A percentile compares a stretch with the other conserved stretches of the same genome.
Evolutionary conservation across 2,329 filamentous ascomycete genomes (phyloP).

Genomic region (Monilinia aucupariae): DNA sequence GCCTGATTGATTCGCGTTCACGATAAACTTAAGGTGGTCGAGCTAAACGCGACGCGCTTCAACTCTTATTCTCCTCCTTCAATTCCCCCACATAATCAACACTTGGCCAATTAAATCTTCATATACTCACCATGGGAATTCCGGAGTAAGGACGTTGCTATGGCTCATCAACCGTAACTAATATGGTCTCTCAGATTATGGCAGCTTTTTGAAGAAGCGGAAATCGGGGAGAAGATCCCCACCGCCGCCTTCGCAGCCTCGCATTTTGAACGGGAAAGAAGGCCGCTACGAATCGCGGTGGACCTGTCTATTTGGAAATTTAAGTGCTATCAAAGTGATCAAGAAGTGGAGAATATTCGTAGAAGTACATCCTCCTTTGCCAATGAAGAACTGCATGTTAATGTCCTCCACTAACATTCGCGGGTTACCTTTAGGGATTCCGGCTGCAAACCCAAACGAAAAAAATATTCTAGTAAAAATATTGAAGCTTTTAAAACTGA

Average conservation of each 20-base stretch:
- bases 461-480: conserved; percentile 70
- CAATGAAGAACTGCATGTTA: not conserved
- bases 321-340: conserved; percentile 70
- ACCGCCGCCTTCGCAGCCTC: conserved; percentile 56
- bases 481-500: conserved; percentile 63
- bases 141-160: not conserved
- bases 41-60: not conserved
- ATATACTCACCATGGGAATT: not conserved
- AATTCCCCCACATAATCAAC: not conserved
- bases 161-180: not conserved
- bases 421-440: not conserved
- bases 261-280: conserved; percentile 60
- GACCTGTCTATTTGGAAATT: conserved; percentile 96
- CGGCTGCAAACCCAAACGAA: conserved; percentile 40
- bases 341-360: conserved; percentile 62
- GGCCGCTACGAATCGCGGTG: conserved; percentile 76
- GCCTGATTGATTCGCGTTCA: not conserved
- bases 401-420: not conserved
- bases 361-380: not conserved
- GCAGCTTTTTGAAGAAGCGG: conserved; percentile 14
- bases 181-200: not conserved
- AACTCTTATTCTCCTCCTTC: not conserved
- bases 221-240: conserved; percentile 9
- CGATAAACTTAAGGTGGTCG: not conserved
- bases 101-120: not conserved